Base-by-base conservation (phyloP, 2,329 filamentous ascomycete species). In the Fusarium papillatum region DNA sequence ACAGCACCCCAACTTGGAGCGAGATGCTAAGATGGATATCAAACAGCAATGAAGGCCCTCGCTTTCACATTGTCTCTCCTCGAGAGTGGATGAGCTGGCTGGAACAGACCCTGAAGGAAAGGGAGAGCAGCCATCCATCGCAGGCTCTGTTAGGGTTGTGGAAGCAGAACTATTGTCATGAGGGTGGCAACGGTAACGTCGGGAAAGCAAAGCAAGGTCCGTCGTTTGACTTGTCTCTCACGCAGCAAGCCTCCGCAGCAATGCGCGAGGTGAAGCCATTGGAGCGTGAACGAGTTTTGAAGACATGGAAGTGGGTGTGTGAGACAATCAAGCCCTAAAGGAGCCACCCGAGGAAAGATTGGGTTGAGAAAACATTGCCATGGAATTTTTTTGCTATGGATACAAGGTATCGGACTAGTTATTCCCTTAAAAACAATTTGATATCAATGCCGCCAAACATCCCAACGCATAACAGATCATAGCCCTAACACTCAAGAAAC, bases 221-320 rank as follows among this genome's bases (percentile, higher is more conserved):
- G 1, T 19, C 64, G 1, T 79, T 79, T 22, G 77, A 75, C 17
- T 36, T 78, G 4, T 5, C 46, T 31, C n/a, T 11, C 7, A 65
- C 74, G 1, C n/a, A 63, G 22, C 14, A 66, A 9, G 41, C 57
- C 13, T 80, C 78, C 3, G 2, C 10, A 7, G 62, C 67, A 2
- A 76, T 80, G 31, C 22, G 29, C 11, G 10, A 66, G 1, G 38
- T 80, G 1, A 14, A 69, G 31, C 73, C 77, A 8, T 38, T 80
- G 22, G 50, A 63, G 31, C 67, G 64, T 9, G 73, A 76, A 7
- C 55, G 72, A 24, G 5, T 80, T 11, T 2, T 71, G 9, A 71
- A 73, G 31, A 80, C 66, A 14, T 80, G 79, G 79, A 68, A 70
- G 16, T 80, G 79, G 79, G 66, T 80, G 2, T 60, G 39, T 8